phyloP scores from a whole-genome alignment of 257 asterid species.

The Nicotiana sylvestris region DNA sequence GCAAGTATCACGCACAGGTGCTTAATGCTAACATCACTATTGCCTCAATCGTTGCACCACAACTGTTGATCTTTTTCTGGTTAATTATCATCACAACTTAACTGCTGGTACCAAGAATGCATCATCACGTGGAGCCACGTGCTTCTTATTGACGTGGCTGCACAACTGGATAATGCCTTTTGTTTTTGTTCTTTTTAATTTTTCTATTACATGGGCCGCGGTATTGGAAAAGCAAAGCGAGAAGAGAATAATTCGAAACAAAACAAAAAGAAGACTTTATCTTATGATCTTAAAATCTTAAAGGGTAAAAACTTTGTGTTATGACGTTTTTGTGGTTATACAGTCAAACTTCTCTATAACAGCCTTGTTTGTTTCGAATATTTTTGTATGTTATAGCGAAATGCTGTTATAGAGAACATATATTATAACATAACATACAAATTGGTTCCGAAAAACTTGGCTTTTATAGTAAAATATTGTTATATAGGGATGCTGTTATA shows the following conservation, averaged over 20 bases:
- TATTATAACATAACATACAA: too few relatives aligned
- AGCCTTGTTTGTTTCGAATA: too few relatives aligned
- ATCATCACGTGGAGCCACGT: background rate
- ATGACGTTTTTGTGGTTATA: too few relatives aligned
- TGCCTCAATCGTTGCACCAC: background rate
- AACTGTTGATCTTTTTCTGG: background rate
- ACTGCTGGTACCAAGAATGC: background rate
- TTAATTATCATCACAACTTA: background rate
- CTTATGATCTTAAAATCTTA: too few relatives aligned
- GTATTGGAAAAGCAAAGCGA: background rate
- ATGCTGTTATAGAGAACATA: too few relatives aligned
- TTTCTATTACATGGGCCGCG: background rate
- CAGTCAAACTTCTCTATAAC: too few relatives aligned
- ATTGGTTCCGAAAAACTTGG: too few relatives aligned
- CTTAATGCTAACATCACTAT: background rate
- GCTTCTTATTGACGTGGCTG: background rate
- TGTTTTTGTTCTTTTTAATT: background rate
- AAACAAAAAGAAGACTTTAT: too few relatives aligned
- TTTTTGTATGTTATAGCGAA: too few relatives aligned
- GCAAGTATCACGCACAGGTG: background rate
- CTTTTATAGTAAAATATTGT: too few relatives aligned
- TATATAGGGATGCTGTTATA: too few relatives aligned
- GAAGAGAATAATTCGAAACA: background rate
- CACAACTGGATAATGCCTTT: background rate
- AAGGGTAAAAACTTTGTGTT: too few relatives aligned